Evolutionary conservation across 2,329 filamentous ascomycete species (phyloP).

Genomic region (Ophiostoma sp.): DNA sequence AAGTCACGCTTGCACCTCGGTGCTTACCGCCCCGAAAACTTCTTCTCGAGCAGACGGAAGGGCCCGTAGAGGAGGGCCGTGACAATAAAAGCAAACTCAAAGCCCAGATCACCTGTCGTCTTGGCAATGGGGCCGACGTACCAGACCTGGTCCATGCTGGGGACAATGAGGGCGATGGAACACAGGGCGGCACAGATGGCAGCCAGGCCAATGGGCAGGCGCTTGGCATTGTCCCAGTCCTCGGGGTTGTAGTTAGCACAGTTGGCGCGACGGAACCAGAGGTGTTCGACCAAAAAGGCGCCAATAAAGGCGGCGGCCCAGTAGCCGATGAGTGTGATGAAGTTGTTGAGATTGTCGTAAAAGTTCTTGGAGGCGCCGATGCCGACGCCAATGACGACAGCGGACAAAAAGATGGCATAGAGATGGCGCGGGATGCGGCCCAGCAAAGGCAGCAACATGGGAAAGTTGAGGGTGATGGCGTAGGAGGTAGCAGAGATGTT

Average conservation of each 20-base stretch:
- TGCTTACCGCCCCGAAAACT: background rate
- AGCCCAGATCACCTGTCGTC: conserved; percentile 48
- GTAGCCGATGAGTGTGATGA: conserved; percentile 48
- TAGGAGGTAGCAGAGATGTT: conserved; percentile 63
- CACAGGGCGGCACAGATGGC: conserved; percentile 31
- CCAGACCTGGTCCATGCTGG: conserved; percentile 47
- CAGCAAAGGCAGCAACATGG: conserved; percentile 44
- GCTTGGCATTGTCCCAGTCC: conserved; percentile 33
- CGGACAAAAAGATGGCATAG: conserved; percentile 44
- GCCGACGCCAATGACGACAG: conserved; percentile 44
- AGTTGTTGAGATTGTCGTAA: conserved; percentile 46
- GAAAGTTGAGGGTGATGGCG: conserved; percentile 63
- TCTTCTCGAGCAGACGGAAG: conserved; percentile 40
- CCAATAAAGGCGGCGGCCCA: conserved; percentile 47
- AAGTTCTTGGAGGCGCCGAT: conserved; percentile 44
- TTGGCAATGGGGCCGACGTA: conserved; percentile 46
- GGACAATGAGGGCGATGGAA: conserved; percentile 39
- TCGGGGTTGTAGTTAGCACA: conserved; percentile 31
- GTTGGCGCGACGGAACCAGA: conserved; percentile 32
- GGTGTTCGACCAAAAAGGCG: conserved; percentile 40
- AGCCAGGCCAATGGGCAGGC: conserved; percentile 35
- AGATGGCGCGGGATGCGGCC: conserved; percentile 44
- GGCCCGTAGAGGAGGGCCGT: conserved; percentile 46
- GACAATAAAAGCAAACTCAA: conserved; percentile 46
- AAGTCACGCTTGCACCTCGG: background rate